Percentiles rank a stretch among this genome's conserved stretches.
Conservation (phyloP, 768 basidiomycete species). For the Trametes punicea region DNA sequence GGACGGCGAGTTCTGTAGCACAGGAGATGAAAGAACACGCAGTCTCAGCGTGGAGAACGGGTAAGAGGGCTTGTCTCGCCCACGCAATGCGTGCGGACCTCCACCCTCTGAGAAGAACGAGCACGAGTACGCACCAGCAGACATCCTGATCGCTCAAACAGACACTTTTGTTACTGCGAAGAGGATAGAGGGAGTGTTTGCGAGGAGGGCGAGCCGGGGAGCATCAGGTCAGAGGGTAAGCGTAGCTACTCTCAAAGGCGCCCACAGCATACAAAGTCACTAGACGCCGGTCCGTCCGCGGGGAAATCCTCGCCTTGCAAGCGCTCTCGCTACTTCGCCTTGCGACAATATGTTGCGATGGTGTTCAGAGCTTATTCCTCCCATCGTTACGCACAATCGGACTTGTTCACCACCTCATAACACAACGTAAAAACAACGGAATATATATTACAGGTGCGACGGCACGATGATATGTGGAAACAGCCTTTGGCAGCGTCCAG, state of each 20-base stretch:
- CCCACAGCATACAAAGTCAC: slow-evolving; percentile 14
- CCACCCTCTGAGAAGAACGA: slow-evolving; percentile 1
- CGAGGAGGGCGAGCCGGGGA: slow-evolving; percentile 21
- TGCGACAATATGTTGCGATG: not conserved
- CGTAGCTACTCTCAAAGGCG: slow-evolving; percentile 8
- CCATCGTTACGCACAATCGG: too few species aligned
- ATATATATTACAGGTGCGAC: not conserved
- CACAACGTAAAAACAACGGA: too few species aligned
- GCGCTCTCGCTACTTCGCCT: not conserved
- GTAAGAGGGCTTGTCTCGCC: slow-evolving; percentile 14
- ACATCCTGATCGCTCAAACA: slow-evolving; percentile 19
- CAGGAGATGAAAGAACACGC: slow-evolving; percentile 13
- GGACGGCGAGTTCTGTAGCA: slow-evolving; percentile 6
- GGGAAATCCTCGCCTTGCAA: not conserved
- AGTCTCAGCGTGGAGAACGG: slow-evolving; percentile 21
- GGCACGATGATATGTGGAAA: not conserved
- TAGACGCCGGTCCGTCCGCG: slow-evolving; percentile 5
- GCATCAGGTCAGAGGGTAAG: slow-evolving; percentile 35
- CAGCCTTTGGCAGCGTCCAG: not conserved
- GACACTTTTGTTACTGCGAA: not conserved
- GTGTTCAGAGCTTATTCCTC: not conserved
- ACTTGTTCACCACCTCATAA: too few species aligned
- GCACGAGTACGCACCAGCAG: slow-evolving; percentile 23
- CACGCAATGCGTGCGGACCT: not conserved
- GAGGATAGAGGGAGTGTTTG: slow-evolving; percentile 14